Evolutionary conservation across 2,329 filamentous ascomycete genomes (phyloP).

Genomic region (Cordyceps javanica): DNA sequence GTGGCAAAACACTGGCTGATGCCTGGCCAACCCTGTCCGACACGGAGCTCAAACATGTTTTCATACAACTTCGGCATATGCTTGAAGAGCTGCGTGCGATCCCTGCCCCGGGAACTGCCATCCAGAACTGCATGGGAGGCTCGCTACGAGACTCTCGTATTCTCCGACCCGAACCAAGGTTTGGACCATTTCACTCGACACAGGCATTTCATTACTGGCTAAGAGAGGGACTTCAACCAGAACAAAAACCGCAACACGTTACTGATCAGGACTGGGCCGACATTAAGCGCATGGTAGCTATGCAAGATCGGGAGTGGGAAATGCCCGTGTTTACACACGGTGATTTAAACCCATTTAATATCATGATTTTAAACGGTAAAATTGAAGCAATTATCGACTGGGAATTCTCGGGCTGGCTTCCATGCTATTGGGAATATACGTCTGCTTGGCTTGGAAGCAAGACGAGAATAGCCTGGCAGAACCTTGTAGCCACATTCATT

Average conservation of each 20-base stretch:
- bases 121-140: constrained; percentile 22
- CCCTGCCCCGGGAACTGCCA: constrained; percentile 13
- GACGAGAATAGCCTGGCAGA: constrained; percentile 1
- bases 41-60: constrained; percentile 20
- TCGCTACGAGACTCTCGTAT: constrained; percentile 23
- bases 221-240: constrained; percentile 20
- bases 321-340: constrained; percentile 25
- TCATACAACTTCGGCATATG: constrained; percentile 22
- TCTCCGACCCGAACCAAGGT: constrained; percentile 15
- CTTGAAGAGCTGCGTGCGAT: constrained; percentile 21
- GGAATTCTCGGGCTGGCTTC: constrained; percentile 30
- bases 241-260: constrained; percentile 18
- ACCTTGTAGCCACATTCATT: not conserved
- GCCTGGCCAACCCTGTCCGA: constrained; percentile 20
- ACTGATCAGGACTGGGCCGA: constrained; percentile 21
- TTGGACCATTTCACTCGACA: constrained; percentile 27
- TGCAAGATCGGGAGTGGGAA: constrained; percentile 20
- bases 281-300: constrained; percentile 19
- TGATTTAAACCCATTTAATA: constrained; percentile 23
- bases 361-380: constrained; percentile 21
- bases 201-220: constrained; percentile 29
- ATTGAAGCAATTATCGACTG: constrained; percentile 26
- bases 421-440: constrained; percentile 28
- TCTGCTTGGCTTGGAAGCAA: constrained; percentile 2
- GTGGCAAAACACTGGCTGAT: constrained; percentile 17